Percentiles rank a stretch among this genome's conserved stretches.
These are phyloP conservation scores for Linum lewisii DNA, from an alignment of 345 rosid species.

Conservation along the genomic window DNA sequence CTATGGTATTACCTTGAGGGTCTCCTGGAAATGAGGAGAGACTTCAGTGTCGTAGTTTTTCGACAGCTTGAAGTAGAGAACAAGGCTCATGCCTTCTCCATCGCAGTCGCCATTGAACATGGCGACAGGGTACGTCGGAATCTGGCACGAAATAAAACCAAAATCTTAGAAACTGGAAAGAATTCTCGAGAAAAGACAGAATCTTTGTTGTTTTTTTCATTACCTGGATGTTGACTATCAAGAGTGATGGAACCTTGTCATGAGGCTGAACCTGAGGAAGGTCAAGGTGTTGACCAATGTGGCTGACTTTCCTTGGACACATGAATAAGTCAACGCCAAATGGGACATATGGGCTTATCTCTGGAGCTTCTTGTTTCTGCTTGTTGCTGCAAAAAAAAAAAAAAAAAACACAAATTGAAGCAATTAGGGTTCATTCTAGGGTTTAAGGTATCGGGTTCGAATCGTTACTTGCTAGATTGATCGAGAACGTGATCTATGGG, in stretches of 20 bases:
- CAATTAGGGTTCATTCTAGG: too few species aligned
- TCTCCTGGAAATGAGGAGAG: conserved; percentile 56
- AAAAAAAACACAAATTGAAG: too few species aligned
- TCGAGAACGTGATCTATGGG: too few species aligned
- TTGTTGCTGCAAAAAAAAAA: conserved; percentile 40
- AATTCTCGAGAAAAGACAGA: background rate
- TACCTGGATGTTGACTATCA: conserved; percentile 71
- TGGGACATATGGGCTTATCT: conserved; percentile 49
- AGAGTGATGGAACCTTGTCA: conserved; percentile 38
- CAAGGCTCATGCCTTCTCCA: conserved; percentile 88
- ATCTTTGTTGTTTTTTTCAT: background rate
- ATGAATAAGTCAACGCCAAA: conserved; percentile 60
- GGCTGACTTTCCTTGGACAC: conserved; percentile 53
- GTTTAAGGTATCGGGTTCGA: too few species aligned
- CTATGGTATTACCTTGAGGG: conserved; percentile 58
- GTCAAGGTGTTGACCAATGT: conserved; percentile 74
- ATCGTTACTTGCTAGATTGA: too few species aligned
- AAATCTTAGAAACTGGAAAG: background rate
- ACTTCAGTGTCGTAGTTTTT: conserved; percentile 45
- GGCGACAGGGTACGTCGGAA: conserved; percentile 62
- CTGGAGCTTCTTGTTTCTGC: conserved; percentile 55
- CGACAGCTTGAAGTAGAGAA: conserved; percentile 50
- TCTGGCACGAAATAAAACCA: conserved; percentile 18
- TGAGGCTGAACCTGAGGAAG: conserved; percentile 40
- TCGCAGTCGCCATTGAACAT: conserved; percentile 50